Evolutionary conservation across 1,284 basidiomycete species (phyloP).

Genomic region (Cryptococcus sp.): DNA sequence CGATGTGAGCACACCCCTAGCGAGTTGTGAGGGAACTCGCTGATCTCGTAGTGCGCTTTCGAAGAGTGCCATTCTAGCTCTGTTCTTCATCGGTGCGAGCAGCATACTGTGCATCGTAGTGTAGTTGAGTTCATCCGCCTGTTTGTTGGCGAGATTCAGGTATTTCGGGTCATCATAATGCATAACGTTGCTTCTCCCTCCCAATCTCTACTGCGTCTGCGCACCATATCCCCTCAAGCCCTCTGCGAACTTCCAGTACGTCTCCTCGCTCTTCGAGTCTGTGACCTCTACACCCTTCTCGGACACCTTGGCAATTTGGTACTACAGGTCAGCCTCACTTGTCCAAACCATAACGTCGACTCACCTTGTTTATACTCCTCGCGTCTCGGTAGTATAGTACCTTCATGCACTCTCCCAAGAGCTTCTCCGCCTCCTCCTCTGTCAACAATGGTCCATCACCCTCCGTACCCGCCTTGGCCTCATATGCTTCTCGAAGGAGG

Average conservation of each 20-base stretch:
- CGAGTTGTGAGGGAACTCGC: too few relatives aligned
- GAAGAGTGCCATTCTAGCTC: not conserved
- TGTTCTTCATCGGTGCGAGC: too few relatives aligned
- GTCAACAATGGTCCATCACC: slow-evolving; percentile 68
- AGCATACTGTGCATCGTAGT: too few relatives aligned
- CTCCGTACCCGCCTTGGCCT: slow-evolving; percentile 57
- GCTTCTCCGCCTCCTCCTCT: slow-evolving; percentile 70
- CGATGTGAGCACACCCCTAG: too few relatives aligned
- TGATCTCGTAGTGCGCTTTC: not conserved
- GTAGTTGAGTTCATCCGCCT: too few relatives aligned
- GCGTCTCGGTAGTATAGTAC: slow-evolving; percentile 97
- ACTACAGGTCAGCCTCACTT: slow-evolving; percentile 52
- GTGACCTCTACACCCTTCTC: slow-evolving; percentile 71
- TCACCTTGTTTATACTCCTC: slow-evolving; percentile 88
- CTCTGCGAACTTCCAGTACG: slow-evolving; percentile 89
- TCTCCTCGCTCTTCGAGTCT: slow-evolving; percentile 69
- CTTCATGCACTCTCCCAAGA: slow-evolving; percentile 82
- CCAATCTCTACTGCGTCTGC: slow-evolving; percentile 55
- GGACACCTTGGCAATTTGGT: slow-evolving; percentile 89
- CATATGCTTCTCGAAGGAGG: slow-evolving; percentile 70
- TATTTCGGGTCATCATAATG: not conserved
- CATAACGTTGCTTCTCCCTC: not conserved
- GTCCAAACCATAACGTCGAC: slow-evolving; percentile 18
- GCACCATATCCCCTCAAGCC: slow-evolving; percentile 60
- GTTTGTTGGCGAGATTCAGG: too few relatives aligned